Base-by-base conservation (phyloP, 2,329 filamentous ascomycete genomes). In the Biscogniauxia sp. region DNA sequence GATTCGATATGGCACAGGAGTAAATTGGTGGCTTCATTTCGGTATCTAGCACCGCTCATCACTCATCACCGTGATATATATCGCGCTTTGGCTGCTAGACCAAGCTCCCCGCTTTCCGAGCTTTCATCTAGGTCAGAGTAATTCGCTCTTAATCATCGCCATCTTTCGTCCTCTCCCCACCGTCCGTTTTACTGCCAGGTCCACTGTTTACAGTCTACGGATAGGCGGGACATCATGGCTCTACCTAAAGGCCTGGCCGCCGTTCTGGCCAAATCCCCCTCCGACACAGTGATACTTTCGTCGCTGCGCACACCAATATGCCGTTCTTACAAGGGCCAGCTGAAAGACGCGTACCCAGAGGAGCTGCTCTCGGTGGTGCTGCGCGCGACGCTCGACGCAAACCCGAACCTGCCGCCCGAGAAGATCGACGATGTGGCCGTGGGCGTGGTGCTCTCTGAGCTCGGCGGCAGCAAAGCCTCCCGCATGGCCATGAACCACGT, bases 331-430 rank as follows among this genome's bases (percentile, higher is more conserved):
- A 92, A 92, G 72, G 93, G 93, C 71, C 84, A 85, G 19, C 87
- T 97, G 71, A 91, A 92, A 76, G 91, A 96, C 74, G 89, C 93
- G 54, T 93, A 94, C 78, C 93, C 95, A 17, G 93, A 97, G 76
- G 91, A 97, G 76, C 84, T 97, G 58, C 89, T 97, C 57, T 84
- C 88, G 20, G 77, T 82, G 51, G 90, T 86, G 20, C 78, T 86
- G n/a, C 74, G 74, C 61, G 90, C 90, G 20, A 93, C 90, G 0
- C 82, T 93, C 56, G 83, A 85, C 60, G 86, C 87, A 50, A 89
- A 90, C 72, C 90, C 92, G 1, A 86, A 87, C 67, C 85, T 95
- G 62, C 84, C 91, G 69, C 86, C 90, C 0, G 77, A 84, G 2
- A 77, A 83, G 53, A 87, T 94, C 66, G 82, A 96, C 69, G 94